A percentile compares a stretch with the other conserved stretches of the same genome.
These are phyloP conservation scores for Cyclanthera cordifolia DNA, from an alignment of 306 rosid species.

Conservation along the genomic window DNA sequence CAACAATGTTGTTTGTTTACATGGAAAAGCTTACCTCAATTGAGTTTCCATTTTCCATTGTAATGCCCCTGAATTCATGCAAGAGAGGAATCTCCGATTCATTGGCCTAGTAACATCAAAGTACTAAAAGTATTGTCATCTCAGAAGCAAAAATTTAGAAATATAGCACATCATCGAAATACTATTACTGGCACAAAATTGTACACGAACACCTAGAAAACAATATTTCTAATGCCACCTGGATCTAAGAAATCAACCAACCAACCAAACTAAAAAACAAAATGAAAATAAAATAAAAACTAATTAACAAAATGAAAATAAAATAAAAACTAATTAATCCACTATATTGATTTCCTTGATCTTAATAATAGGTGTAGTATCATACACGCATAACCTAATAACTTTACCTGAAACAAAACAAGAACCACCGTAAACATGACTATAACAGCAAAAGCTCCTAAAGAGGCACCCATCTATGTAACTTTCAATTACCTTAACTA, in stretches of 20 bases:
- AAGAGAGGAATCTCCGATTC: conserved; percentile 84
- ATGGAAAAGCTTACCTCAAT: conserved; percentile 50
- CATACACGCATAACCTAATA: neutral
- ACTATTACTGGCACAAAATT: neutral
- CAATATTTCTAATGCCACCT: neutral
- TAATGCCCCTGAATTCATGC: conserved; percentile 51
- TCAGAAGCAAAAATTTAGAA: neutral
- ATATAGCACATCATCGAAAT: neutral
- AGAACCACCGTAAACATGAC: neutral
- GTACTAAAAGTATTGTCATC: neutral
- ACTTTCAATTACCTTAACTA: conserved; percentile 58
- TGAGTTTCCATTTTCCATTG: conserved; percentile 50
- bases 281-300: neutral
- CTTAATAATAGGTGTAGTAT: neutral
- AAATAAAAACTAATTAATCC: neutral
- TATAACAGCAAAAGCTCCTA: neutral
- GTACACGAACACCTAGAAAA: neutral
- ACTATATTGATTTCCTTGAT: neutral
- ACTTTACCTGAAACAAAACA: neutral
- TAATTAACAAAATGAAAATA: neutral
- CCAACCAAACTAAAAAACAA: conserved; percentile 1
- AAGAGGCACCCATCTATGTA: neutral
- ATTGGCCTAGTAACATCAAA: conserved; percentile 43
- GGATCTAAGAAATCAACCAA: neutral
- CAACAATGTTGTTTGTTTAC: neutral